phyloP scores from a whole-genome alignment of 345 rosid genomes.

The Orychophragmus violaceus region DNA sequence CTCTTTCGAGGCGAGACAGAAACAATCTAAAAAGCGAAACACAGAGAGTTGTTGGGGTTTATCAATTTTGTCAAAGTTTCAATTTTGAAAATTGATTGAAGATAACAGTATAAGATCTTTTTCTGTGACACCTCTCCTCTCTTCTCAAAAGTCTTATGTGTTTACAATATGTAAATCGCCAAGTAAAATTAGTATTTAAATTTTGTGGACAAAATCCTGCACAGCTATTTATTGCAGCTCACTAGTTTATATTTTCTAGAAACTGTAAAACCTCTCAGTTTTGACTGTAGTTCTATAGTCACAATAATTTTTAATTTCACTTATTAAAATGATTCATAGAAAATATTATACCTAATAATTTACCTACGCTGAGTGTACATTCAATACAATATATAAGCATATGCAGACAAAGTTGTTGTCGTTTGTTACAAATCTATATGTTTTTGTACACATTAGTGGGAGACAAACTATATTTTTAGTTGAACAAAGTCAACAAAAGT shows the following conservation, averaged over 20 bases:
- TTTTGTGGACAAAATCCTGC: constrained; percentile 17
- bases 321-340: not conserved
- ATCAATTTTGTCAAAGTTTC: constrained; percentile 9
- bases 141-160: constrained; percentile 19
- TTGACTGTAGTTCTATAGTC: constrained; percentile 14
- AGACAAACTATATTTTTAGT: constrained; percentile 17
- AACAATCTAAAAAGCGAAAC: constrained; percentile 27
- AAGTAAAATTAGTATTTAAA: not conserved
- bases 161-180: constrained; percentile 9
- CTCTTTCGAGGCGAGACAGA: constrained; percentile 34
- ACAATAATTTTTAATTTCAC: not conserved
- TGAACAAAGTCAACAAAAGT: constrained; percentile 20
- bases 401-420: not conserved
- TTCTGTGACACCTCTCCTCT: not conserved
- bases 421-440: not conserved
- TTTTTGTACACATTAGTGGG: constrained; percentile 11
- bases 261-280: not conserved
- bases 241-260: not conserved
- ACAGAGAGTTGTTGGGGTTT: constrained; percentile 15
- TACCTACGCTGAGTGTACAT: not conserved
- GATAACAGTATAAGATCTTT: constrained; percentile 26
- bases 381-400: not conserved
- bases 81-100: constrained; percentile 5
- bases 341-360: not conserved
- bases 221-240: constrained; percentile 26